These are phyloP conservation scores for Aureobasidium pullulans DNA, from an alignment of 2,329 filamentous ascomycete genomes.

Conservation along the genomic window DNA sequence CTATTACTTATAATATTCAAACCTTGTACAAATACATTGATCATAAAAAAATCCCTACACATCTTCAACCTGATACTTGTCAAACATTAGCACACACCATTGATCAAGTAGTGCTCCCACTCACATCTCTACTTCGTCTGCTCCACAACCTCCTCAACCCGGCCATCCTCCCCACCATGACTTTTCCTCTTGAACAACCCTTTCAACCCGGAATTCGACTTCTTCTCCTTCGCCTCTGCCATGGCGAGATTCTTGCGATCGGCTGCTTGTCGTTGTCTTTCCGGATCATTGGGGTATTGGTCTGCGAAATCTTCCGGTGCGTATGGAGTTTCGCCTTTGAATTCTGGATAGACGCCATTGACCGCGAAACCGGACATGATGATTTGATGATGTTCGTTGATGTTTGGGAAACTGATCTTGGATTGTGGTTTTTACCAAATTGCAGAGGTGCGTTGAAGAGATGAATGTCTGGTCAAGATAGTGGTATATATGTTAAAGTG, in stretches of 20 bases:
- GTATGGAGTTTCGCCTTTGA: background rate
- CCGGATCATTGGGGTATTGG: background rate
- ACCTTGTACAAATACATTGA: background rate
- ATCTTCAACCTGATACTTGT: background rate
- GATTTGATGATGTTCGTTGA: background rate
- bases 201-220: background rate
- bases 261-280: background rate
- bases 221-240: background rate
- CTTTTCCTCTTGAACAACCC: background rate
- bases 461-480: too few species aligned
- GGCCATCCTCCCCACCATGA: background rate
- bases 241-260: background rate
- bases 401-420: too few species aligned
- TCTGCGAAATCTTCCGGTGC: background rate
- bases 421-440: too few species aligned
- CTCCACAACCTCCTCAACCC: background rate
- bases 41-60: background rate
- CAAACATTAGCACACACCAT: background rate
- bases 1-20: background rate
- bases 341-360: background rate
- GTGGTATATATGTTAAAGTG: too few species aligned
- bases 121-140: background rate
- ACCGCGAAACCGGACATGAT: background rate
- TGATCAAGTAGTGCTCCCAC: background rate
- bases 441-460: too few species aligned